A percentile compares a stretch with the other conserved stretches of the same genome.
Conservation (phyloP, 805 yeast genomes). For the Starmerella etchellsii region DNA sequence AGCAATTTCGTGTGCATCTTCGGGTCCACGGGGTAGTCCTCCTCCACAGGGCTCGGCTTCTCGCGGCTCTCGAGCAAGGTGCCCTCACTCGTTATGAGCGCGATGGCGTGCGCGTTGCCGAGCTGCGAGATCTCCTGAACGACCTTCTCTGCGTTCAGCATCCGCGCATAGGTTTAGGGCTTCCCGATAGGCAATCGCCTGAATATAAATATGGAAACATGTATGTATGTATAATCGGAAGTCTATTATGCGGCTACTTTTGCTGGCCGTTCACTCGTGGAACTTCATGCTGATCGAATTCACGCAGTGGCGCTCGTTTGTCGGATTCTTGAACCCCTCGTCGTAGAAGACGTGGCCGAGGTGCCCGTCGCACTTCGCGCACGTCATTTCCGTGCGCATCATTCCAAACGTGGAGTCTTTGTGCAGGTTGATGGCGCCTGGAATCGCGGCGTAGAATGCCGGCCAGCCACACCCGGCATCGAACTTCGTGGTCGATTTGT, state of each 20-base stretch:
- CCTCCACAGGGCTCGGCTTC: background rate
- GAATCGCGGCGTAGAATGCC: slow-evolving; percentile 80
- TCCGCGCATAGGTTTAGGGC: background rate
- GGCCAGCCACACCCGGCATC: slow-evolving; percentile 98
- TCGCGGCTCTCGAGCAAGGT: slow-evolving; percentile 18
- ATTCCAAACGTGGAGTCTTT: slow-evolving; percentile 60
- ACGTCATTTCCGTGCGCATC: slow-evolving; percentile 79
- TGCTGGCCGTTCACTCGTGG: slow-evolving; percentile 7
- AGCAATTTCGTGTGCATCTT: slow-evolving; percentile 24
- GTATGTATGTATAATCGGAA: background rate
- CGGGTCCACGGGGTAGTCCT: slow-evolving; percentile 4
- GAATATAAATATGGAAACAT: background rate
- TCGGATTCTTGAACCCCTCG: slow-evolving; percentile 81
- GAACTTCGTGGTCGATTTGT: slow-evolving; percentile 68
- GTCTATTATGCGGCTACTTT: no score
- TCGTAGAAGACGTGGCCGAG: slow-evolving; percentile 90
- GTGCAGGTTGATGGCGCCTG: slow-evolving; percentile 54
- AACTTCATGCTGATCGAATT: slow-evolving; percentile 74
- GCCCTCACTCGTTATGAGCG: slow-evolving; percentile 14
- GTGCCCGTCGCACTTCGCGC: slow-evolving; percentile 84
- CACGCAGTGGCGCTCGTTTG: slow-evolving; percentile 90
- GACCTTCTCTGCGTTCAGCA: slow-evolving; percentile 12
- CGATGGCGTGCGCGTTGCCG: slow-evolving; percentile 5
- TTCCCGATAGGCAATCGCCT: no score
- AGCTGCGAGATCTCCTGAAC: slow-evolving; percentile 6